These are phyloP conservation scores for Fremontodendron californicum DNA, from an alignment of 345 rosid species.

Conservation along the genomic window DNA sequence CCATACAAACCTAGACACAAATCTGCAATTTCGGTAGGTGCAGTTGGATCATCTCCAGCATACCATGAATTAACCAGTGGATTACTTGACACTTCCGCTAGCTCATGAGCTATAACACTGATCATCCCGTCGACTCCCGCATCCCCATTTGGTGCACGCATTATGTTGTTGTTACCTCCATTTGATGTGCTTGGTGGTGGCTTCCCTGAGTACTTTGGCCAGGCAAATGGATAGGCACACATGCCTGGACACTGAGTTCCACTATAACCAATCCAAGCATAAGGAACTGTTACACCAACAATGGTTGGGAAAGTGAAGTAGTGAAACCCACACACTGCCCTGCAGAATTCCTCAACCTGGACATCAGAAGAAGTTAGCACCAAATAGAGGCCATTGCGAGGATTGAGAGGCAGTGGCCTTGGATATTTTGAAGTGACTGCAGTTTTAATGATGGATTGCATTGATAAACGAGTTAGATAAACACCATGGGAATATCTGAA, in stretches of 20 bases:
- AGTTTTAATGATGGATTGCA: slow-evolving; percentile 49
- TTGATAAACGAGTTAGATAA: slow-evolving; percentile 40
- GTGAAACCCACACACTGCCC: slow-evolving; percentile 64
- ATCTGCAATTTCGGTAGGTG: slow-evolving; percentile 60
- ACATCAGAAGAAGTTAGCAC: slow-evolving; percentile 52
- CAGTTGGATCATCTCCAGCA: slow-evolving; percentile 53
- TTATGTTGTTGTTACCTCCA: slow-evolving; percentile 34
- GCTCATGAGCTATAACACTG: slow-evolving; percentile 60
- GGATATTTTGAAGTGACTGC: slow-evolving; percentile 32
- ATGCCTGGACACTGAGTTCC: slow-evolving; percentile 54
- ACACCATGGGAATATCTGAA: slow-evolving; percentile 45
- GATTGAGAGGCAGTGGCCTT: slow-evolving; percentile 40
- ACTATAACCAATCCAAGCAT: slow-evolving; percentile 62
- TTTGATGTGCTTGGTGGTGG: slow-evolving; percentile 31
- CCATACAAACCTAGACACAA: slow-evolving; percentile 61
- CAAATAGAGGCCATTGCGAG: slow-evolving; percentile 46
- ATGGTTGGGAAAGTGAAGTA: slow-evolving; percentile 56
- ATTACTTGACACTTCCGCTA: slow-evolving; percentile 54
- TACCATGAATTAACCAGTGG: slow-evolving; percentile 67
- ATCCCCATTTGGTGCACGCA: slow-evolving; percentile 55
- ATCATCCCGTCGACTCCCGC: slow-evolving; percentile 59
- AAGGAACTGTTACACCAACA: slow-evolving; percentile 51
- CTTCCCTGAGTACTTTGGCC: slow-evolving; percentile 39
- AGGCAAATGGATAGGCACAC: slow-evolving; percentile 63
- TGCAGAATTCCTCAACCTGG: slow-evolving; percentile 60